phyloP scores from a whole-genome alignment of 495 filamentous ascomycete species.

The Staphylotrichum tortipilum region DNA sequence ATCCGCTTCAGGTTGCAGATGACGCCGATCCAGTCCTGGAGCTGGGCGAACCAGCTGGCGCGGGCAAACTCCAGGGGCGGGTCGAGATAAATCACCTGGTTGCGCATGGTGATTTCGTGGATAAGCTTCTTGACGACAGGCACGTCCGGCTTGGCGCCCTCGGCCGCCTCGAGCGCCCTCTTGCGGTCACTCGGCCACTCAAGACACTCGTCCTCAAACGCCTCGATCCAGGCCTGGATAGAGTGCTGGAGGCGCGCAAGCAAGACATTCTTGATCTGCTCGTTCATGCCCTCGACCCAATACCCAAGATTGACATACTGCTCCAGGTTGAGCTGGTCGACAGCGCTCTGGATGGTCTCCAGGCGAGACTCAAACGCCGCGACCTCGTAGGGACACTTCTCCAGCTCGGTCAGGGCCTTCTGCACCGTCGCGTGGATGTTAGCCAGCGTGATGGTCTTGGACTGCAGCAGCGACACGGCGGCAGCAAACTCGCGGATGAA shows the following conservation, averaged over 20 bases:
- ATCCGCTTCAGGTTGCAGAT: conserved; percentile 88
- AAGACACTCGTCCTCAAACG: conserved; percentile 59
- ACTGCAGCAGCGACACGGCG: conserved; percentile 75
- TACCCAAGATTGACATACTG: conserved; percentile 83
- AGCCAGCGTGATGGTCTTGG: conserved; percentile 68
- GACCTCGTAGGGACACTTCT: conserved; percentile 71
- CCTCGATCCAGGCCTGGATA: conserved; percentile 71
- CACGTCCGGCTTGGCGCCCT: conserved; percentile 32
- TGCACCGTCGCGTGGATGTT: conserved; percentile 76
- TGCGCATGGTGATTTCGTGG: conserved; percentile 91
- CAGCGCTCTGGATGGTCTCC: conserved; percentile 73
- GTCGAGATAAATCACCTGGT: conserved; percentile 91
- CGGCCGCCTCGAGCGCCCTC: conserved; percentile 31
- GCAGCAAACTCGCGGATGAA: conserved; percentile 89
- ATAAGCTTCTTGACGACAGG: conserved; percentile 60
- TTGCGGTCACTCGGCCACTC: conserved; percentile 39
- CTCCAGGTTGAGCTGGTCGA: conserved; percentile 92
- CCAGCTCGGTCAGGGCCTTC: conserved; percentile 72
- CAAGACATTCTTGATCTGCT: conserved; percentile 68
- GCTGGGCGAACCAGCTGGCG: conserved; percentile 85
- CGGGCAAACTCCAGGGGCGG: conserved; percentile 86
- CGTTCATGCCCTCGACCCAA: conserved; percentile 84
- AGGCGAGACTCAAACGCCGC: conserved; percentile 69
- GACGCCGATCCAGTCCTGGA: conserved; percentile 86
- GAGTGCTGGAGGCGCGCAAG: conserved; percentile 70